Base-by-base conservation (phyloP, 306 rosid species). In the Casuarina equisetifolia region DNA sequence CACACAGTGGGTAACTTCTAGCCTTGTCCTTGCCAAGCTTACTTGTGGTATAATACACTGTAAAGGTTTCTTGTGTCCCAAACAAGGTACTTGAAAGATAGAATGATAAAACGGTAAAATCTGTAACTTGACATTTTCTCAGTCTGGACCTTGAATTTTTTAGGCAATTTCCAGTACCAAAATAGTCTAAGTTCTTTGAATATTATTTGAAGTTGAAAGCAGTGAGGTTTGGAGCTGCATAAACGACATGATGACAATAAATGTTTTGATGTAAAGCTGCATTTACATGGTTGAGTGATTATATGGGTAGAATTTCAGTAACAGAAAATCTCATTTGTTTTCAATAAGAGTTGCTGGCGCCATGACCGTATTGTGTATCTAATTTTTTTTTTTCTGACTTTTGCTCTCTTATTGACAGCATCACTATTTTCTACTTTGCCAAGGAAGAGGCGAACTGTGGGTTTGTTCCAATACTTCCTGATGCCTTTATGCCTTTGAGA, bases 381-480 rank as follows among this genome's bases (percentile, higher is more conserved):
- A 36, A 73, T 76, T 85, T 82, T 62, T 61, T 54, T 70, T 61
- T 54, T 25, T 70, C 67, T 82, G 79, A 42, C 32, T 43, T 69
- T 20, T 74, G 66, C 67, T 70, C 46, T 79, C 76, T 75, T 36
- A 68, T 83, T 81, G 54, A 59, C 96, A 93, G 97, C 85, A 87
- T 93, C 61, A 87, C 94, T 16, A 82, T 93, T 80, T 82, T 74
- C 75, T 91, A 91, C 90, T 93, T 93, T 87, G 96, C 95, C 74
- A 93, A 91, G 91, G 98, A 93, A 87, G 97, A 89, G 78, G 81
- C 84, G 62, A 85, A 85, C 55, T 90, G 97, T 76, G 90, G 83
- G 73, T 91, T 90, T 85, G 84, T 84, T 86, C 94, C 98, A 32
- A 52, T 76, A 19, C 80, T 32, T 84, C 96, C 97, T 17, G 97